phyloP scores from a whole-genome alignment of 768 basidiomycete genomes.

The Boletus sensibilis region DNA sequence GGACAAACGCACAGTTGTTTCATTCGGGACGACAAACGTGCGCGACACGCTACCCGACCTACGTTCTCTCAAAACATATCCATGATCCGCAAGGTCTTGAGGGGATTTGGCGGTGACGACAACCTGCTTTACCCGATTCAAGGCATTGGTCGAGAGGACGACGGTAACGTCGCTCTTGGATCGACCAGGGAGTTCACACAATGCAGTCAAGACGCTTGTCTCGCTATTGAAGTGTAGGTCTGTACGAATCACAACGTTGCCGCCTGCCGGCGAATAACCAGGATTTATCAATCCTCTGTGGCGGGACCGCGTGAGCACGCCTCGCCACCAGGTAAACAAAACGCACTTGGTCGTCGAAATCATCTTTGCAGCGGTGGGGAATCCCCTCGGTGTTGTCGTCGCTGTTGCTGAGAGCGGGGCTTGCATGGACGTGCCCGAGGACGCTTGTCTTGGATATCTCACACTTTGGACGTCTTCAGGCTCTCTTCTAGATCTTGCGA shows the following conservation, averaged over 20 bases:
- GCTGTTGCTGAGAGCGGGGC: constrained; percentile 7
- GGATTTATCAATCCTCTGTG: constrained; percentile 28
- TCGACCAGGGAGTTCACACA: constrained; percentile 72
- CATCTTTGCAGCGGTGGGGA: constrained; percentile 8
- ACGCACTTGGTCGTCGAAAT: constrained; percentile 24
- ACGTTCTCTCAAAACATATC: constrained; percentile 53
- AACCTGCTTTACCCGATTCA: constrained; percentile 63
- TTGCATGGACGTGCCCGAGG: constrained; percentile 9
- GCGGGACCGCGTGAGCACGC: constrained; percentile 12
- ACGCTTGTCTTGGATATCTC: constrained; percentile 28
- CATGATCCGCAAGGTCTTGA: constrained; percentile 42
- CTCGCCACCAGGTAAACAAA: neutral
- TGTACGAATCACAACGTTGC: constrained; percentile 50
- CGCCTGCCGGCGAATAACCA: constrained; percentile 17
- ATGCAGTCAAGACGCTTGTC: constrained; percentile 51
- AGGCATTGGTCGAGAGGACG: constrained; percentile 56
- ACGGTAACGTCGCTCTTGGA: constrained; percentile 56
- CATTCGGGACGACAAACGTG: constrained; percentile 52
- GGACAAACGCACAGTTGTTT: constrained; percentile 51
- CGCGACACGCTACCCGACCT: constrained; percentile 51
- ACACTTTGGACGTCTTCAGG: constrained; percentile 27
- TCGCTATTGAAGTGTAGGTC: constrained; percentile 59
- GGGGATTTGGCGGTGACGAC: constrained; percentile 48
- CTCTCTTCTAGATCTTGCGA: constrained; percentile 30
- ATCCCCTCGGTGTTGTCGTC: neutral